Percentiles rank a stretch among this genome's conserved stretches.
phyloP scores from a whole-genome alignment of 2,329 filamentous ascomycete genomes.

The Neopestalotiopsis rosae region DNA sequence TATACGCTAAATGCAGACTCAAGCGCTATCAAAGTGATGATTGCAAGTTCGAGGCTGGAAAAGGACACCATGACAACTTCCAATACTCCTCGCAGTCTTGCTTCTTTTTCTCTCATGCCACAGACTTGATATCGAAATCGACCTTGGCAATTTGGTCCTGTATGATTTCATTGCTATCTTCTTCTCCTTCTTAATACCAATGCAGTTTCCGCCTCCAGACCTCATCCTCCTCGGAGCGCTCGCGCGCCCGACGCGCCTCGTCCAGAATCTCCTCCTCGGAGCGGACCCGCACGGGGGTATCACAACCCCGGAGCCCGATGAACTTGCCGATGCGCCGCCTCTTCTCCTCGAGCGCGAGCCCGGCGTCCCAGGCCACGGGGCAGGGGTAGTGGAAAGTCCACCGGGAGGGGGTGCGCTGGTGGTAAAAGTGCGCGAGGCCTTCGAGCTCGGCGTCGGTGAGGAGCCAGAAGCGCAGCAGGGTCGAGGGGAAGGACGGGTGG shows the following conservation, averaged over 20 bases:
- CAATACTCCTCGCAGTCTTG: neutral
- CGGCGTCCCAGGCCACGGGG: slow-evolving; percentile 65
- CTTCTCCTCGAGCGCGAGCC: slow-evolving; percentile 68
- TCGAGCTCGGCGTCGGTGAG: slow-evolving; percentile 75
- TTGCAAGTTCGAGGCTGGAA: neutral
- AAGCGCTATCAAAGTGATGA: slow-evolving; percentile 1
- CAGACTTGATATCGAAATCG: no score
- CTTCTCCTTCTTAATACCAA: slow-evolving; percentile 32
- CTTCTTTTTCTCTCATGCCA: neutral
- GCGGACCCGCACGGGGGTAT: slow-evolving; percentile 50
- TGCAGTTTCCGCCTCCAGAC: slow-evolving; percentile 52
- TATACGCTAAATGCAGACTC: slow-evolving; percentile 9
- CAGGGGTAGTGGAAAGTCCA: slow-evolving; percentile 68
- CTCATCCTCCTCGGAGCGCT: slow-evolving; percentile 50
- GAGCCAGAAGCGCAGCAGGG: slow-evolving; percentile 74
- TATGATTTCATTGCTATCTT: no score
- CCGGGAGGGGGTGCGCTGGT: slow-evolving; percentile 65
- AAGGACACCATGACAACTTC: slow-evolving; percentile 1
- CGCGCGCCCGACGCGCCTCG: slow-evolving; percentile 45
- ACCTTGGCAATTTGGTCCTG: no score
- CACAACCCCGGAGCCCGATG: slow-evolving; percentile 71
- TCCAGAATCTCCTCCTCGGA: slow-evolving; percentile 55
- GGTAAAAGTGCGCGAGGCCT: slow-evolving; percentile 73
- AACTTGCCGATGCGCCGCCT: slow-evolving; percentile 74
- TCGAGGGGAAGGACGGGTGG: slow-evolving; percentile 69